phyloP scores from a whole-genome alignment of 257 asterid species.

The Anisodus tanguticus region DNA sequence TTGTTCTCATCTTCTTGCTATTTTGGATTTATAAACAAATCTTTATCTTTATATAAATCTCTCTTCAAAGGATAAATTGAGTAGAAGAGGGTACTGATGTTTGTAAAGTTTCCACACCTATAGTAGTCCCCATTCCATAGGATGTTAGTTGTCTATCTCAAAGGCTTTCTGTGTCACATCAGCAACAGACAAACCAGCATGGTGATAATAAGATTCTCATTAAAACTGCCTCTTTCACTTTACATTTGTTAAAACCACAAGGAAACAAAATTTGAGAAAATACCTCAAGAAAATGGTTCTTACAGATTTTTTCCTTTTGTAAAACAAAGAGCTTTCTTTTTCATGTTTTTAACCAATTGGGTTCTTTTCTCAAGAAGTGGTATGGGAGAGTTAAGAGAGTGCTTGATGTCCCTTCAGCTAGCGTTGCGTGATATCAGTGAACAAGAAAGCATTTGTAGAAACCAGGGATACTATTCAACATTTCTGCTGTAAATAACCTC shows the following conservation, averaged over 20 bases:
- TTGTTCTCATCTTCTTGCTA: background rate
- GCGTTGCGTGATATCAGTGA: background rate
- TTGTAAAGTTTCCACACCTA: background rate
- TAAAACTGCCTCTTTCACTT: background rate
- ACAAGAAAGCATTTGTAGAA: background rate
- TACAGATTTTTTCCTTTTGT: background rate
- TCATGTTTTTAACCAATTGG: background rate
- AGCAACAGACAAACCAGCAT: background rate
- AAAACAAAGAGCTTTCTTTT: background rate
- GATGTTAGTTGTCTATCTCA: background rate
- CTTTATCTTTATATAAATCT: background rate
- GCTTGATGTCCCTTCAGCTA: background rate
- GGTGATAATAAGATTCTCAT: background rate
- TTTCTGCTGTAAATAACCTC: background rate
- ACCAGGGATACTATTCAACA: background rate
- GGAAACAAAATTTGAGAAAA: background rate
- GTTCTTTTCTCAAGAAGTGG: background rate
- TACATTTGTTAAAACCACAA: background rate
- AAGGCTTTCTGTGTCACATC: background rate
- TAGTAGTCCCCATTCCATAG: background rate
- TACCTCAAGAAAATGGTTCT: background rate
- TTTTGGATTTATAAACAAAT: background rate
- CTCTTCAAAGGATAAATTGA: background rate
- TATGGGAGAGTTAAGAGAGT: too few relatives aligned
- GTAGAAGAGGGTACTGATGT: background rate